Percentiles rank a stretch among this genome's conserved stretches.
phyloP scores from a whole-genome alignment of 345 rosid species.

The Salix viminalis region DNA sequence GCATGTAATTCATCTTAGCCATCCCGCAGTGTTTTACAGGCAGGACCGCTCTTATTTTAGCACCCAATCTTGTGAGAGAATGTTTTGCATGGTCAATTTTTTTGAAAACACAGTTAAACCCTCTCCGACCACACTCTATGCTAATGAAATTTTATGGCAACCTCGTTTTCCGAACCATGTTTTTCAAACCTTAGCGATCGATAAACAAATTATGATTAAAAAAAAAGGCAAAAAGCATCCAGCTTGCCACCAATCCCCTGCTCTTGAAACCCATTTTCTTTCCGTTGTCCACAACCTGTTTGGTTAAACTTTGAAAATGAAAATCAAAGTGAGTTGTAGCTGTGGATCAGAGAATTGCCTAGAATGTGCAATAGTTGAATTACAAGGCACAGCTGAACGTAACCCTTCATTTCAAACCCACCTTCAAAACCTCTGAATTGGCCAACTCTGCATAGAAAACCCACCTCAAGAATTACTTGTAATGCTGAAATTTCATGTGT shows the following conservation, averaged over 20 bases:
- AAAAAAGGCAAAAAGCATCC: background rate
- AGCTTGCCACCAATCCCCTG: constrained; percentile 9
- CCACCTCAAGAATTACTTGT: too few species aligned
- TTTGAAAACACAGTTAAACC: too few species aligned
- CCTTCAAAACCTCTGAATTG: constrained; percentile 72
- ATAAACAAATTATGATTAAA: too few species aligned
- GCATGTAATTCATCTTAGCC: background rate
- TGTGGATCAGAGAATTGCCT: constrained; percentile 67
- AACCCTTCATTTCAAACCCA: constrained; percentile 53
- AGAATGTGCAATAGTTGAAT: constrained; percentile 86
- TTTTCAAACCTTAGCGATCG: too few species aligned
- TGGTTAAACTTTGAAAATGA: constrained; percentile 36
- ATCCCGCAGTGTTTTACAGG: background rate
- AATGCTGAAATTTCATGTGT: too few species aligned
- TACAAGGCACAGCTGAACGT: constrained; percentile 75
- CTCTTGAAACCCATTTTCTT: background rate
- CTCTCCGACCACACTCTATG: too few species aligned
- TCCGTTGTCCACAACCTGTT: background rate
- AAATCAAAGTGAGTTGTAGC: constrained; percentile 74
- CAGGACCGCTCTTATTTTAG: background rate
- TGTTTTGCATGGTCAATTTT: background rate
- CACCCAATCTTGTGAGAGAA: background rate
- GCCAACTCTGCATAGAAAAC: constrained; percentile 76
- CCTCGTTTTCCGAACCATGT: too few species aligned
- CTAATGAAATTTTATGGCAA: too few species aligned